Evolutionary conservation across 225 moss, liverwort and hornwort genomes (phyloP), one percentile per base, ranked within the genome.

Genomic region (Physcomitrellopsis africana): DNA sequence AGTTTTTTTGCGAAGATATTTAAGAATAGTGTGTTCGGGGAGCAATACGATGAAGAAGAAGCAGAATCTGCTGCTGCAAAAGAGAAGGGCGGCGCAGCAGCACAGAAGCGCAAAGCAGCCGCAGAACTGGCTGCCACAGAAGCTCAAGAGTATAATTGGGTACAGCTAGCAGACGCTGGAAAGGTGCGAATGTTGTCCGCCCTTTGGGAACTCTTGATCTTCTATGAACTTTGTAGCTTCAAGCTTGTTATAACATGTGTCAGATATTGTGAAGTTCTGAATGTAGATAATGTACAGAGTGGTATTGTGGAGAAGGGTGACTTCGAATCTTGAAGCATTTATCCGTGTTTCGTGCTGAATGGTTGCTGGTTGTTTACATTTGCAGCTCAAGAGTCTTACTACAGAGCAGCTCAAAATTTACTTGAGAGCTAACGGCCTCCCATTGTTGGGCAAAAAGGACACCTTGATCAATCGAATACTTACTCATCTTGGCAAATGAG

Each of bases 81-180:
- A 89, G 90, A 89, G 22, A 86, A 80, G 79, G 99, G 95, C 55
- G 90, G 93, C 76, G 86, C 78, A 62, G 84, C 92, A 64, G 58
- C 93, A 51, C 95, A 99, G 65, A 99, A 99, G 83, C 99, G 99
- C n/a, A 99, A 99, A 81, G 95, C 95, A 51, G 87, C 92, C 58
- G 87, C 85, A 42, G 99, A 99, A 72, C 81, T 90, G 63, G 99
- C 99, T 75, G 60, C 73, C 44, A 84, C 89, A 76, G 95, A 90
- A 65, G 83, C 92, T 52, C 82, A 89, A 37, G 93, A 90, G 63
- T 87, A 93, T 52, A 81, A 99, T 72, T 99, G 99, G 99, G 90
- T 70, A 78, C 89, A 92, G 46, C 79, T 99, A 46, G 95, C 93
- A 57, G 93, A 95, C 74, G 79, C 86, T 51, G 99, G 99, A 42